These are phyloP conservation scores for Hortaea sp. DNA, from an alignment of 2,329 filamentous ascomycete genomes.

Conservation along the genomic window DNA sequence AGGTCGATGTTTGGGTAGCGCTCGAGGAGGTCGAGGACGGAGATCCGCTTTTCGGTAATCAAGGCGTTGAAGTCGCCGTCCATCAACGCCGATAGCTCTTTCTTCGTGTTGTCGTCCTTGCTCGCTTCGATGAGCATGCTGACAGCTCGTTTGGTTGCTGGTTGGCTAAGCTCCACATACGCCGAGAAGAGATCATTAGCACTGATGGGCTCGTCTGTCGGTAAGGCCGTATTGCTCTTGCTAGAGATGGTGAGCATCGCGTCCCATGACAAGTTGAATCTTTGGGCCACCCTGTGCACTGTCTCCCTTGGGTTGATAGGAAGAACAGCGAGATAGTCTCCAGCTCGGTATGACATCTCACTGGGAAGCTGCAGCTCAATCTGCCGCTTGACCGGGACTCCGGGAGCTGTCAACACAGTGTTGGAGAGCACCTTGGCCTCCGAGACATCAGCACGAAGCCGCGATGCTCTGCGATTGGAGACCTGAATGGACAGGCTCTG, in stretches of 20 bases:
- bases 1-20: conserved; percentile 50
- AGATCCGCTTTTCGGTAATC: conserved; percentile 34
- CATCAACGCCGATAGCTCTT: conserved; percentile 37
- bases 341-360: conserved; percentile 53
- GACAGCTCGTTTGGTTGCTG: conserved; percentile 57
- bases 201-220: conserved; percentile 49
- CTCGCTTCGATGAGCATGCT: conserved; percentile 40
- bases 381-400: conserved; percentile 47
- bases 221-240: conserved; percentile 58
- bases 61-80: conserved; percentile 28
- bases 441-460: conserved; percentile 53
- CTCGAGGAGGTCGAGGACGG: conserved; percentile 60
- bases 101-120: conserved; percentile 39
- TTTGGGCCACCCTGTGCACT: conserved; percentile 53
- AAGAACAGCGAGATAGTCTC: conserved; percentile 58
- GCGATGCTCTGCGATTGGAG: conserved; percentile 44
- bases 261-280: conserved; percentile 60
- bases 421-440: conserved; percentile 50
- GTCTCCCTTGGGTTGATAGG: conserved; percentile 57
- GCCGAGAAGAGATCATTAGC: conserved; percentile 55
- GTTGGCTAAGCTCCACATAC: conserved; percentile 64
- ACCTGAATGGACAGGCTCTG: conserved; percentile 43
- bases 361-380: conserved; percentile 36
- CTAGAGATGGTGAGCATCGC: conserved; percentile 31
- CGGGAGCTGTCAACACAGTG: conserved; percentile 41